Base-by-base conservation (phyloP, 331 rosid species). In the Quercus tomentella region DNA sequence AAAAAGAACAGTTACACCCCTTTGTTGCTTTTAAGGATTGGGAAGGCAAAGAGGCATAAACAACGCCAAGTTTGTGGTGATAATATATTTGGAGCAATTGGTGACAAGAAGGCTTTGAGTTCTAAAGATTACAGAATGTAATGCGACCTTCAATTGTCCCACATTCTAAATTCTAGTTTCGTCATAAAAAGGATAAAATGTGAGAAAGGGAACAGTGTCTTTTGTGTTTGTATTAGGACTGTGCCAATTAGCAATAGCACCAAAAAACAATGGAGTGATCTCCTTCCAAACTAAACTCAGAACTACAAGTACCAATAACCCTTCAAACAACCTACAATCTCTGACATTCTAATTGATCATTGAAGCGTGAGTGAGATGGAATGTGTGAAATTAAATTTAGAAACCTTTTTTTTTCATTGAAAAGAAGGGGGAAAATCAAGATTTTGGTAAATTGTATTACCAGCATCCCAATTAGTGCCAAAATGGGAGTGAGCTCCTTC, bases 381-480 rank as follows among this genome's bases (percentile, higher is more conserved):
- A 5, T 16, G 33, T 26, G 33, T 5, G 37, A 63, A 61, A 61
- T 26, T 10, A 2, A 25, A 61, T 2, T 14, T 61, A 2, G 4
- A 61, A 25, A 61, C 1, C 35, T 2, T 41, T 41, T 8, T 41
- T 2, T 7, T 35, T 1, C 7, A 14, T 37, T 22, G 8, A 41
- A 65, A 41, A 14, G 37, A 62, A 28, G 41, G 20, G 15, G 43
- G 18, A 7, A 17, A 65, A 3, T 30, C 17, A 14, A 16, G 4
- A 28, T 30, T 65, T 21, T 30, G 35, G 5, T 30, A 52, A 49
- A 14, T 49, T 63, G 30, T 49, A 70, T 76, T 90, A 92, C 97
- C 96, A 90, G 86, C 20, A 92, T 88, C 17, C 98, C 97, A 57
- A 77, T 80, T 69, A 94, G 87, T 0, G 97, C 95, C 55, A 91